Evolutionary conservation across 1,139 yeast species (phyloP).

Genomic region (Maudiozyma humilis): DNA sequence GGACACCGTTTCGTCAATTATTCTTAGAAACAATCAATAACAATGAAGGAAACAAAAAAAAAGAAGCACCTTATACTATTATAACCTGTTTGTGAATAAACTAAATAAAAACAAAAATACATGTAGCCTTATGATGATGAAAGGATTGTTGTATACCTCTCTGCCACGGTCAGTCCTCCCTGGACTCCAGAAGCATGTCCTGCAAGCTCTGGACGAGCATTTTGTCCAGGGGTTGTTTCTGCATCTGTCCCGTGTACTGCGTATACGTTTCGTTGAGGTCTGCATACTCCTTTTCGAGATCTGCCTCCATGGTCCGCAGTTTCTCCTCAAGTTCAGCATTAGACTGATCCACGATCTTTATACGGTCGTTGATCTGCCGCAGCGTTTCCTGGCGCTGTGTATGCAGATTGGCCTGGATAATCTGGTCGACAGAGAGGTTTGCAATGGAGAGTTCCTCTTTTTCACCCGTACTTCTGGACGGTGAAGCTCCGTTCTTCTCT

Average conservation of each 20-base stretch:
- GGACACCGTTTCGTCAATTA: no score
- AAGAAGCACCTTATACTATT: neutral
- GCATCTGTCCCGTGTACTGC: conserved; percentile 21
- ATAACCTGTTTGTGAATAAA: neutral
- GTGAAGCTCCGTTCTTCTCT: conserved; percentile 33
- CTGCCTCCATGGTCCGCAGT: conserved; percentile 22
- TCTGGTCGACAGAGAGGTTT: conserved; percentile 31
- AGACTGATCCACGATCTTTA: conserved; percentile 22
- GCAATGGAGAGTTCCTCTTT: conserved; percentile 19
- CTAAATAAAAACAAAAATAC: neutral
- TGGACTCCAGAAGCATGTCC: conserved; percentile 24
- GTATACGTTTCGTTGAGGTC: conserved; percentile 21
- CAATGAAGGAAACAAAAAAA: neutral
- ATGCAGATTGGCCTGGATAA: conserved; percentile 32
- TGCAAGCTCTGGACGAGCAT: conserved; percentile 24
- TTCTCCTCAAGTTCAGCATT: conserved; percentile 23
- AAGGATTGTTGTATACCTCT: no score
- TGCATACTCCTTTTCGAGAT: conserved; percentile 18
- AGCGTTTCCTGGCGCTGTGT: conserved; percentile 28
- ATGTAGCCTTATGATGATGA: no score
- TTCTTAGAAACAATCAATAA: neutral
- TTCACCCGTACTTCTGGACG: conserved; percentile 18
- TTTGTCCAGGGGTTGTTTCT: conserved; percentile 18
- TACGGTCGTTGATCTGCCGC: conserved; percentile 25
- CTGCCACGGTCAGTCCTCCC: conserved; percentile 9